Conservation (phyloP, 2,329 filamentous ascomycete genomes). For the Penicillium hesseltinei region DNA sequence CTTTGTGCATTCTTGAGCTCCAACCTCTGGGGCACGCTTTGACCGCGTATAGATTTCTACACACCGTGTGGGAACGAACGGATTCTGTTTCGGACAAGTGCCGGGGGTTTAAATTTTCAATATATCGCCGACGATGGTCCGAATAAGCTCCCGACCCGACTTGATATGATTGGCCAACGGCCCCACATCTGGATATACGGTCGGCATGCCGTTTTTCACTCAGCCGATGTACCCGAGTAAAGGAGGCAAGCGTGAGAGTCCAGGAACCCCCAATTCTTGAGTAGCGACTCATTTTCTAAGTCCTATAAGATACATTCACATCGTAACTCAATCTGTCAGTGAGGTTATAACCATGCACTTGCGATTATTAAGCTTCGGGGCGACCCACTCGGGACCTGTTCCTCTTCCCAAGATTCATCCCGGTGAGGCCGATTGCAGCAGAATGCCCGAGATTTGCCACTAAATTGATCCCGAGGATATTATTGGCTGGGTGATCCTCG, state of each 20-base stretch:
- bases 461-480: constrained; percentile 1
- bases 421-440: constrained; percentile 1
- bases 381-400: not conserved
- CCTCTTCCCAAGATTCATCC: not conserved
- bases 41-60: not conserved
- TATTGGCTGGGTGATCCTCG: constrained; percentile 3
- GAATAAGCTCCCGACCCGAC: constrained; percentile 17
- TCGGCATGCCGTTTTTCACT: constrained; percentile 19
- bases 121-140: constrained; percentile 21
- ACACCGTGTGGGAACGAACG: constrained; percentile 6
- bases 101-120: not conserved
- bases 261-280: no score
- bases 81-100: constrained; percentile 12
- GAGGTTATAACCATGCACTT: no score
- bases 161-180: constrained; percentile 11
- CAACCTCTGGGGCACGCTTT: not conserved
- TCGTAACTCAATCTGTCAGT: no score
- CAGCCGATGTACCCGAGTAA: not conserved
- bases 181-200: not conserved
- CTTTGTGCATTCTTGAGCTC: not conserved
- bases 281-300: accelerated
- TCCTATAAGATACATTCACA: not conserved
- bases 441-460: not conserved
- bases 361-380: not conserved
- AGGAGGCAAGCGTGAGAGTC: not conserved